Conservation (phyloP, 768 basidiomycete species). For the Amanita rubescens region DNA sequence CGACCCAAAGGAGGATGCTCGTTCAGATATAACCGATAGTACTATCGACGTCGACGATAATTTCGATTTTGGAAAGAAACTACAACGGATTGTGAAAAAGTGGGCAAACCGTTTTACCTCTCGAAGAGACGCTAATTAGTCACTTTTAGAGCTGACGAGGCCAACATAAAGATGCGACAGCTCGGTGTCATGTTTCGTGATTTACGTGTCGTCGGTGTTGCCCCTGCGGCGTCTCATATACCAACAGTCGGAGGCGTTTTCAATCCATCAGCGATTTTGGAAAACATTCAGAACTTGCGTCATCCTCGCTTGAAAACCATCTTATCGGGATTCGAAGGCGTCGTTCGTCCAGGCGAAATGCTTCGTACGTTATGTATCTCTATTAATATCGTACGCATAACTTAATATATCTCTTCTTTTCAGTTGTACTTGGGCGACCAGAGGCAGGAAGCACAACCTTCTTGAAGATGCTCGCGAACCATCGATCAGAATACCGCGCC, state of each 20-base stretch:
- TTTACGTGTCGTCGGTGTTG: slow-evolving; percentile 53
- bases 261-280: slow-evolving; percentile 40
- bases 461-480: slow-evolving; percentile 75
- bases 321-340: slow-evolving; percentile 57
- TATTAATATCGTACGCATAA: background rate
- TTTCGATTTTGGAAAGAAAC: slow-evolving; percentile 30
- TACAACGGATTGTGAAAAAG: slow-evolving; percentile 26
- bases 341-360: slow-evolving; percentile 69
- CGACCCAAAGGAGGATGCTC: background rate
- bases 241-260: slow-evolving; percentile 55
- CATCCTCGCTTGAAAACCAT: slow-evolving; percentile 62
- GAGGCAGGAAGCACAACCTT: slow-evolving; percentile 82
- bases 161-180: slow-evolving; percentile 41
- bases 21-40: slow-evolving; percentile 19
- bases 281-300: slow-evolving; percentile 35
- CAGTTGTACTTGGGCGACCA: slow-evolving; percentile 84
- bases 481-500: slow-evolving; percentile 56
- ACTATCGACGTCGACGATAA: slow-evolving; percentile 20
- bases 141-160: slow-evolving; percentile 33
- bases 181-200: slow-evolving; percentile 57
- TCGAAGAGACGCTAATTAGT: background rate
- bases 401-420: background rate
- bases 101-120: slow-evolving; percentile 7
- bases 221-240: slow-evolving; percentile 46
- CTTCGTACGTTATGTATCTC: slow-evolving; percentile 39